A percentile compares a stretch with the other conserved stretches of the same genome.
phyloP scores from a whole-genome alignment of 192 early-diverging fungal species.

The Obelidium mucronatum region DNA sequence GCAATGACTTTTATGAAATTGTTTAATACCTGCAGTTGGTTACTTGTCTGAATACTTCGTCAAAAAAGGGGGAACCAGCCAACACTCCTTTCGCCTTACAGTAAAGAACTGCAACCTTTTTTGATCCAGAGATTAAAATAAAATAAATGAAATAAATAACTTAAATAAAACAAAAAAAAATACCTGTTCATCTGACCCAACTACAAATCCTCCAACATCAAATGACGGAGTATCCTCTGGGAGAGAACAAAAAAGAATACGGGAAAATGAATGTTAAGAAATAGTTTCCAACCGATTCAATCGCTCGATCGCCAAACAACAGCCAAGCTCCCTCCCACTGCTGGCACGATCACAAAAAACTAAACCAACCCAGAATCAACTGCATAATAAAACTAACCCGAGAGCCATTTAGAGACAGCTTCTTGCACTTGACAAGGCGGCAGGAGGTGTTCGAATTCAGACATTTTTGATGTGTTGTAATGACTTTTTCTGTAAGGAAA shows the following conservation, averaged over 20 bases:
- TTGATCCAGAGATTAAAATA: too few species aligned
- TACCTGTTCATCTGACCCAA: constrained; percentile 81
- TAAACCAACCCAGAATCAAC: neutral
- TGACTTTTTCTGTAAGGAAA: too few species aligned
- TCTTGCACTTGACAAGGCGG: constrained; percentile 9
- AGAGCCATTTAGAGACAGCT: constrained; percentile 14
- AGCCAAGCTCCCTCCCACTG: too few species aligned
- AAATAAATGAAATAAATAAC: neutral
- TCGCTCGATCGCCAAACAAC: too few species aligned
- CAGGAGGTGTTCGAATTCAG: neutral
- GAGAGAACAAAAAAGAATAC: too few species aligned
- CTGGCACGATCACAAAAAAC: too few species aligned
- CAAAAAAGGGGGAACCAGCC: constrained; percentile 94
- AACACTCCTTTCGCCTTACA: constrained; percentile 90
- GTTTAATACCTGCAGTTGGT: constrained; percentile 73
- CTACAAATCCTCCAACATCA: constrained; percentile 97
- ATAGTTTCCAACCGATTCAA: too few species aligned
- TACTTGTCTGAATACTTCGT: constrained; percentile 91
- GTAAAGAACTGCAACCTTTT: constrained; percentile 76
- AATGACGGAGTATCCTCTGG: constrained; percentile 97
- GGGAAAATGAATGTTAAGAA: too few species aligned
- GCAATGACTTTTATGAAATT: neutral
- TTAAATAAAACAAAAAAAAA: neutral
- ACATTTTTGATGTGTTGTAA: neutral
- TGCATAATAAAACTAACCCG: neutral